A percentile compares a stretch with the other conserved stretches of the same genome.
Conservation (phyloP, 257 asterid species). For the Przewalskia tangutica region DNA sequence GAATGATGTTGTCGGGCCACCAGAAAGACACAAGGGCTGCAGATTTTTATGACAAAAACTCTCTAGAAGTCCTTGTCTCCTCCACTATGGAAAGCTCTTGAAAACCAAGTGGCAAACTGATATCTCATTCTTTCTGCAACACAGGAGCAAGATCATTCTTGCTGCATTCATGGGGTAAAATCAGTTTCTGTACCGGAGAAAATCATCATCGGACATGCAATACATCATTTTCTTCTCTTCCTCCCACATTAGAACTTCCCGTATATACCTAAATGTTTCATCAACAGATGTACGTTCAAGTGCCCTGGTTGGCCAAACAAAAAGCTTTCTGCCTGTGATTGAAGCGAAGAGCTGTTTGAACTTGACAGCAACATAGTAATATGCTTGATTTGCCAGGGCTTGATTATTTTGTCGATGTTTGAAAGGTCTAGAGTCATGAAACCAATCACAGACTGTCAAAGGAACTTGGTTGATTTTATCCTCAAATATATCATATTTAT, state of each 20-base stretch:
- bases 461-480: constrained; percentile 48
- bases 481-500: constrained; percentile 47
- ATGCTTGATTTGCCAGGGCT: constrained; percentile 49
- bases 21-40: background rate
- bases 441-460: constrained; percentile 54
- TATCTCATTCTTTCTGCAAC: background rate
- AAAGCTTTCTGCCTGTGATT: constrained; percentile 55
- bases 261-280: constrained; percentile 35
- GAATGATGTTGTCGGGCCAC: background rate
- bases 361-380: constrained; percentile 41
- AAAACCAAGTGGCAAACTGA: background rate
- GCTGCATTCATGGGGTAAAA: constrained; percentile 7
- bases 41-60: background rate
- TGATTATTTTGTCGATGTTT: constrained; percentile 23
- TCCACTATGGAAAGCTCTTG: background rate
- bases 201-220: constrained; percentile 21
- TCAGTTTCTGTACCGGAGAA: constrained; percentile 24
- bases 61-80: background rate
- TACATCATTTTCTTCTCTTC: constrained; percentile 26
- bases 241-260: constrained; percentile 63
- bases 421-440: constrained; percentile 51
- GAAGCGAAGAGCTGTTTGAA: constrained; percentile 47
- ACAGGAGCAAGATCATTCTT: background rate
- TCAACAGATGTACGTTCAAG: constrained; percentile 34
- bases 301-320: constrained; percentile 31